phyloP scores from a whole-genome alignment of 2,329 filamentous ascomycete species.

The Acephala macrosclerotiorum region DNA sequence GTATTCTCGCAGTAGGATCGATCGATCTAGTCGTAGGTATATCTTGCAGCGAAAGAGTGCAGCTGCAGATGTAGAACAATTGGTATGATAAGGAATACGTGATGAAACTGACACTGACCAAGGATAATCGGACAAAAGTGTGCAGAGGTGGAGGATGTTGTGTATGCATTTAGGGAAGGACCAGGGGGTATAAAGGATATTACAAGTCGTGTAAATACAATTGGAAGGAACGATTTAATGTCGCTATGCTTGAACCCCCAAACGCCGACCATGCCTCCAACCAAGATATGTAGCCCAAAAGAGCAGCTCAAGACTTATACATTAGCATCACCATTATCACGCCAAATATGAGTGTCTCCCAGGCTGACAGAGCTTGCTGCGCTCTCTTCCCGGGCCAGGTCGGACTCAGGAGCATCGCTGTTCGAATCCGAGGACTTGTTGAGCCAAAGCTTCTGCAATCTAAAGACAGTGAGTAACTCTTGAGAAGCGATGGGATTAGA shows the following conservation, averaged over 20 bases:
- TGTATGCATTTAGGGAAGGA: slow-evolving; percentile 24
- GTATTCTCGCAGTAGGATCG: background rate
- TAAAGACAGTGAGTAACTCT: slow-evolving; percentile 42
- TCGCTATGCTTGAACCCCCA: background rate
- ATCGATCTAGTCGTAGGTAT: slow-evolving; percentile 7
- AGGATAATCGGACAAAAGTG: no score
- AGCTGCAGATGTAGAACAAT: background rate
- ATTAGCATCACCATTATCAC: slow-evolving; percentile 47
- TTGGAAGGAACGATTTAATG: slow-evolving; percentile 27
- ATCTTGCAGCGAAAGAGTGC: background rate
- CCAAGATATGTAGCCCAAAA: background rate
- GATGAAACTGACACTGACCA: background rate
- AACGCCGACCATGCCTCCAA: slow-evolving; percentile 28
- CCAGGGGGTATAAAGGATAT: slow-evolving; percentile 25
- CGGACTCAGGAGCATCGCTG: slow-evolving; percentile 23
- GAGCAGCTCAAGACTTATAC: slow-evolving; percentile 32
- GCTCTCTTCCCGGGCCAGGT: slow-evolving; percentile 45
- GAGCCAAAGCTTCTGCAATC: slow-evolving; percentile 76
- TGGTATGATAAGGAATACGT: background rate
- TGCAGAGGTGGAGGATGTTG: background rate
- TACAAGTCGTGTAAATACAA: slow-evolving; percentile 12
- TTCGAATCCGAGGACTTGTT: slow-evolving; percentile 31
- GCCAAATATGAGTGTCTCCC: slow-evolving; percentile 59
- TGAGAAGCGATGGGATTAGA: background rate
- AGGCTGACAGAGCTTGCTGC: slow-evolving; percentile 54